These are phyloP conservation scores for Chiua virens DNA, from an alignment of 768 basidiomycete genomes.

Conservation along the genomic window DNA sequence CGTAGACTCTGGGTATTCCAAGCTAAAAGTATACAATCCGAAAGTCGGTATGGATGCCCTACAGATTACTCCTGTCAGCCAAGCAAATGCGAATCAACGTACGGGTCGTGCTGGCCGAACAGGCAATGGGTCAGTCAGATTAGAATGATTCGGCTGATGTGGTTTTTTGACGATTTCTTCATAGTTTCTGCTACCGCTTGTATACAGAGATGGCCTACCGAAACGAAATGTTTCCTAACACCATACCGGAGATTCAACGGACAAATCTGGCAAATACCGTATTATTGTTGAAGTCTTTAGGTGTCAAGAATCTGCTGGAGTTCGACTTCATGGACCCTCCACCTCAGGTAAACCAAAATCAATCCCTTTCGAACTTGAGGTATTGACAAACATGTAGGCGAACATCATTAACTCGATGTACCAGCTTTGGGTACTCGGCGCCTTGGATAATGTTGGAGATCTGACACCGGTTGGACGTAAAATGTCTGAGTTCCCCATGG, in stretches of 20 bases:
- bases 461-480: conserved; percentile 88
- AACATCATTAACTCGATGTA: conserved; percentile 99
- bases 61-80: conserved; percentile 98
- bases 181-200: conserved; percentile 90
- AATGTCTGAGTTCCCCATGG: conserved; percentile 99
- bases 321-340: conserved; percentile 99
- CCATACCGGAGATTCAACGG: conserved; percentile 97
- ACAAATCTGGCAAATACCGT: conserved; percentile 99
- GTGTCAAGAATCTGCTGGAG: conserved; percentile 95
- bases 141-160: not conserved
- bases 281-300: conserved; percentile 88
- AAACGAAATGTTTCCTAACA: conserved; percentile 94
- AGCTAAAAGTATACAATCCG: conserved; percentile 98
- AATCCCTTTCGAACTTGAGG: not conserved
- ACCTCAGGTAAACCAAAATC: conserved; percentile 65
- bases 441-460: conserved; percentile 96
- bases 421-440: conserved; percentile 98
- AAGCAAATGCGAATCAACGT: conserved; percentile 95
- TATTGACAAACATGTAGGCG: conserved; percentile 47
- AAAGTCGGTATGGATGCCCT: conserved; percentile 99
- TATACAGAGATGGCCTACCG: conserved; percentile 97
- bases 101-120: conserved; percentile 97
- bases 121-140: conserved; percentile 75
- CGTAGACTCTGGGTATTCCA: conserved; percentile 95
- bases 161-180: conserved; percentile 1